Evolutionary conservation across 345 rosid genomes (phyloP).

Genomic region (Moringa oleifera): DNA sequence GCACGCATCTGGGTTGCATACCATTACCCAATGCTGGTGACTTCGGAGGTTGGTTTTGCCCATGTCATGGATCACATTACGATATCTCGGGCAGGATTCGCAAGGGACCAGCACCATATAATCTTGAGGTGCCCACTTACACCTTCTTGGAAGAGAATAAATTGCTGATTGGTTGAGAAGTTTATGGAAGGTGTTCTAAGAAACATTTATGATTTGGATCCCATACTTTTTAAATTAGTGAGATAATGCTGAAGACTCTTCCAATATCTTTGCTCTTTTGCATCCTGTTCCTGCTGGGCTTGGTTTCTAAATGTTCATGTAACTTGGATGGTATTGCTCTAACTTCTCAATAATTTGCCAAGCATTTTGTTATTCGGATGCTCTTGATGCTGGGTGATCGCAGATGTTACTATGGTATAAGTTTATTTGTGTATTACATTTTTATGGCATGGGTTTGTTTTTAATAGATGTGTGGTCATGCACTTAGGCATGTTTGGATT

Average conservation of each 20-base stretch:
- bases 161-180: conserved; percentile 64
- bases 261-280: conserved; percentile 12
- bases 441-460: too few relatives aligned
- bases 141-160: conserved; percentile 83
- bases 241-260: conserved; percentile 40
- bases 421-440: too few relatives aligned
- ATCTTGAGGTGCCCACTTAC: conserved; percentile 89
- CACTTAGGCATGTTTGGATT: too few relatives aligned
- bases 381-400: not conserved
- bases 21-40: conserved; percentile 98
- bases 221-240: conserved; percentile 12
- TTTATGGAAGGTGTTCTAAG: not conserved
- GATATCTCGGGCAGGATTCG: conserved; percentile 92
- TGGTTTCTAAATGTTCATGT: conserved; percentile 18
- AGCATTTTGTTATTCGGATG: not conserved
- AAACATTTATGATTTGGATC: conserved; percentile 2
- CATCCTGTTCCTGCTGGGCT: conserved; percentile 12
- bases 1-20: conserved; percentile 96
- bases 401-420: not conserved
- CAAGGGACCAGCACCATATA: conserved; percentile 94
- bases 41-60: conserved; percentile 96
- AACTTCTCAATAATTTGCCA: too few relatives aligned
- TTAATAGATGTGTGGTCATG: too few relatives aligned
- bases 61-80: conserved; percentile 95
- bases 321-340: conserved; percentile 3